These are phyloP conservation scores for Aspergillus fructus DNA, from an alignment of 2,329 filamentous ascomycete genomes.

Conservation along the genomic window DNA sequence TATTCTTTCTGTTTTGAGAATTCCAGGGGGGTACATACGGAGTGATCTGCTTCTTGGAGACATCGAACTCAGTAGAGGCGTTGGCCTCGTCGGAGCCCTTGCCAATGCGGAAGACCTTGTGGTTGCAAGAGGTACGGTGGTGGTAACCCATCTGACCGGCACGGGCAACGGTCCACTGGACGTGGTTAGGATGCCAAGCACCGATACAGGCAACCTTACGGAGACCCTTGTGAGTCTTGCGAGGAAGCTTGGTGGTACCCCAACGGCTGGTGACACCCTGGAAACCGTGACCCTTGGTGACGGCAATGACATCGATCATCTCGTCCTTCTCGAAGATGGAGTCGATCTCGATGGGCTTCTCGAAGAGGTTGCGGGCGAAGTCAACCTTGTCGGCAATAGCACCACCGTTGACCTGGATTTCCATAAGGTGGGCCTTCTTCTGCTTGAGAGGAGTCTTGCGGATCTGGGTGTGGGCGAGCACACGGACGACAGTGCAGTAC, in stretches of 20 bases:
- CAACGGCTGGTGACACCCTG: constrained; percentile 95
- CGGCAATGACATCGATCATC: constrained; percentile 98
- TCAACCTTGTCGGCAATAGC: constrained; percentile 94
- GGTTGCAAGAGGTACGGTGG: constrained; percentile 99
- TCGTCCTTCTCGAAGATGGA: constrained; percentile 98
- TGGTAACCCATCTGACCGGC: constrained; percentile 99
- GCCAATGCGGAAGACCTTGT: constrained; percentile 99
- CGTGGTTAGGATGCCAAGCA: constrained; percentile 99
- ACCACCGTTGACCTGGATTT: constrained; percentile 99
- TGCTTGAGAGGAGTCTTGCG: constrained; percentile 99
- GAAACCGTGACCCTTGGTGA: constrained; percentile 99
- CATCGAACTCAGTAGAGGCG: constrained; percentile 90
- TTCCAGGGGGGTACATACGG: constrained; percentile 65
- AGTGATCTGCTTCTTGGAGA: constrained; percentile 99
- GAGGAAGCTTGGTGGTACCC: constrained; percentile 99
- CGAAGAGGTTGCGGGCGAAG: constrained; percentile 92
- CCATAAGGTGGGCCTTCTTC: constrained; percentile 99
- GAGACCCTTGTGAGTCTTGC: constrained; percentile 99
- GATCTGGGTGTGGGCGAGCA: constrained; percentile 99
- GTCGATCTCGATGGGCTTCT: constrained; percentile 95
- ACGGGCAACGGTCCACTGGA: constrained; percentile 99
- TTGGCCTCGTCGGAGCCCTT: constrained; percentile 88
- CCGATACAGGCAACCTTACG: constrained; percentile 99
- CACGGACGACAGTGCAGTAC: constrained; percentile 99
- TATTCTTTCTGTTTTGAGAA: background rate